Percentiles rank a stretch among this genome's conserved stretches.
Conservation (phyloP, 805 yeast species). For the Candida ortonii region DNA sequence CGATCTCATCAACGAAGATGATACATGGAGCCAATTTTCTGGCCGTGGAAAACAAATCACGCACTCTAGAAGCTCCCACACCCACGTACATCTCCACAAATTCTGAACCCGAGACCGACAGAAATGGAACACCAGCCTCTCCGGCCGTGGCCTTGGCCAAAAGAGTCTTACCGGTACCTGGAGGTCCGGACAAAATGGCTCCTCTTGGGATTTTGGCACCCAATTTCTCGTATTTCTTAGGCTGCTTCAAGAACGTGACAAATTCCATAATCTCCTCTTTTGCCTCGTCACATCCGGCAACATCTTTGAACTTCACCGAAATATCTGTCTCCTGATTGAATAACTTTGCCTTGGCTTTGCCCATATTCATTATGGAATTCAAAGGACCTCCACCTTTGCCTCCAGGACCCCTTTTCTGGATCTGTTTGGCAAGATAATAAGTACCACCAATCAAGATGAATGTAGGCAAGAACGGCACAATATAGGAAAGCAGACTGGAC, state of each 20-base stretch:
- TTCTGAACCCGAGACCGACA: slow-evolving; percentile 95
- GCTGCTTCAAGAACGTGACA: slow-evolving; percentile 88
- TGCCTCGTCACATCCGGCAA: slow-evolving; percentile 97
- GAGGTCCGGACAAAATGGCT: slow-evolving; percentile 95
- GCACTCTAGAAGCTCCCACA: slow-evolving; percentile 97
- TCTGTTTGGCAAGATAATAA: slow-evolving; percentile 52
- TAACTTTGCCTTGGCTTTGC: slow-evolving; percentile 85
- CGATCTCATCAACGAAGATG: slow-evolving; percentile 97
- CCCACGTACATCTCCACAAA: slow-evolving; percentile 99
- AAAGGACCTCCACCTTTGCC: slow-evolving; percentile 62
- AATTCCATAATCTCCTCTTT: slow-evolving; percentile 98
- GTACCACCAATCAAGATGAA: slow-evolving; percentile 83
- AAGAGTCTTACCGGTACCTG: slow-evolving; percentile 98
- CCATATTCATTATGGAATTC: slow-evolving; percentile 79
- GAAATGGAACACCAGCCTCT: slow-evolving; percentile 97
- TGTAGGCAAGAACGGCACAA: slow-evolving; percentile 85
- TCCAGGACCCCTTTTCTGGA: slow-evolving; percentile 41
- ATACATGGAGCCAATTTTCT: slow-evolving; percentile 93
- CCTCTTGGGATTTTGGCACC: slow-evolving; percentile 99
- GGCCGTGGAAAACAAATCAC: slow-evolving; percentile 90
- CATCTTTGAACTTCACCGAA: slow-evolving; percentile 85
- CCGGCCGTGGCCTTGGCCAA: slow-evolving; percentile 99
- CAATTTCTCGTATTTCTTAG: slow-evolving; percentile 81
- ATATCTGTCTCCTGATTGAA: slow-evolving; percentile 92
- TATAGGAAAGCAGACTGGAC: slow-evolving; percentile 59